phyloP scores from a whole-genome alignment of 495 filamentous ascomycete species.

The Trypethelium eluteriae region DNA sequence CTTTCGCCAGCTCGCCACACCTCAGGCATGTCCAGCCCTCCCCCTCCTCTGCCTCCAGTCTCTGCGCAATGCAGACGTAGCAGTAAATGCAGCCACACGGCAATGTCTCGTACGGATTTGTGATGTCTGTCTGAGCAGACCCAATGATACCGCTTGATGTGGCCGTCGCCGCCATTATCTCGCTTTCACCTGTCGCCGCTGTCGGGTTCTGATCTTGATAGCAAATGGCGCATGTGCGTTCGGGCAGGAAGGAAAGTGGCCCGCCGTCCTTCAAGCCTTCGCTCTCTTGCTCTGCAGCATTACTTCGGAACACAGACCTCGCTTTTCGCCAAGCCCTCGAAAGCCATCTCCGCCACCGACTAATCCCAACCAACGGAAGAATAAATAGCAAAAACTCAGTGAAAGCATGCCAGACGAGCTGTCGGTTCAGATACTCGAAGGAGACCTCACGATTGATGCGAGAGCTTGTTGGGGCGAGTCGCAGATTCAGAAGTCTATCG shows the following conservation, averaged over 20 bases:
- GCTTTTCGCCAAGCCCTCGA: conserved; percentile 72
- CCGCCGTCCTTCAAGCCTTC: conserved; percentile 50
- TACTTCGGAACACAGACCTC: conserved; percentile 50
- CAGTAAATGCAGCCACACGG: conserved; percentile 93
- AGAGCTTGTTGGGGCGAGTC: conserved; percentile 71
- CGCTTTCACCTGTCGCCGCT: conserved; percentile 49
- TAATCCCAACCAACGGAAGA: conserved; percentile 85
- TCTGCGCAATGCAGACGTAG: conserved; percentile 89
- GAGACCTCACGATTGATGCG: conserved; percentile 84
- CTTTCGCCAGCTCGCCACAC: conserved; percentile 76
- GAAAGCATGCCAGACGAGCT: conserved; percentile 98
- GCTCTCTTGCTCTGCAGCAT: conserved; percentile 40
- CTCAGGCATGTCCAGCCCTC: conserved; percentile 94
- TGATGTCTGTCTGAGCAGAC: conserved; percentile 86
- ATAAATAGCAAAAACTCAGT: conserved; percentile 97
- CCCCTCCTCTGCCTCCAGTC: conserved; percentile 85
- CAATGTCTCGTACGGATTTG: conserved; percentile 89
- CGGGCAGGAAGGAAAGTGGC: conserved; percentile 77
- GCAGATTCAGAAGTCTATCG: conserved; percentile 77
- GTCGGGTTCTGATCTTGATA: conserved; percentile 81
- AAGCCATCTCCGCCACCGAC: conserved; percentile 86
- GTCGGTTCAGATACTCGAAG: conserved; percentile 95
- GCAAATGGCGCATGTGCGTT: conserved; percentile 96
- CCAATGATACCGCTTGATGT: conserved; percentile 68
- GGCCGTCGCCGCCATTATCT: conserved; percentile 50